Percentiles rank a stretch among this genome's conserved stretches.
Evolutionary conservation across 2,329 filamentous ascomycete species (phyloP).

Genomic region (Calonectria hawksworthii): DNA sequence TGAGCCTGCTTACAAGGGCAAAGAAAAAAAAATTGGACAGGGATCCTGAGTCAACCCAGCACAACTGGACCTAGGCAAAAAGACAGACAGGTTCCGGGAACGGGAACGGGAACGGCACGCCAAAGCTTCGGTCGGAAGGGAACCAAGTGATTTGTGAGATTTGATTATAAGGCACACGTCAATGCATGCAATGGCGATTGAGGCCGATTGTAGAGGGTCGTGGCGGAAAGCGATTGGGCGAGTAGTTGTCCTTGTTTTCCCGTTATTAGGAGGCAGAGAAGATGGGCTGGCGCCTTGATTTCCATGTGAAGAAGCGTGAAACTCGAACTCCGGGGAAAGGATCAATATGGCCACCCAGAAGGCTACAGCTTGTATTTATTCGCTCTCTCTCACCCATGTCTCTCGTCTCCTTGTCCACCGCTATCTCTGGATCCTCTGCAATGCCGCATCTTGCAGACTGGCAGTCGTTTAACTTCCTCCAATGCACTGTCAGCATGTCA

Average conservation of each 20-base stretch:
- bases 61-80: not conserved
- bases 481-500: constrained; percentile 10
- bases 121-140: constrained; percentile 18
- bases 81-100: constrained; percentile 5
- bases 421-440: not conserved
- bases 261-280: not conserved
- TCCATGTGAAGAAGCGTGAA: not conserved
- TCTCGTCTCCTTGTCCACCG: not conserved
- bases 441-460: not conserved
- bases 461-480: not conserved
- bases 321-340: not conserved
- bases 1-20: not conserved
- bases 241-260: not conserved
- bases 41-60: constrained; percentile 1
- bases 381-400: not conserved
- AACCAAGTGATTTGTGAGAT: constrained; percentile 2
- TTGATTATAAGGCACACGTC: not conserved
- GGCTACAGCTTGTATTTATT: not conserved
- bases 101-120: constrained; percentile 11
- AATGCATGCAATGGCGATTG: not conserved
- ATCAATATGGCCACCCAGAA: not conserved
- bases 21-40: constrained; percentile 9
- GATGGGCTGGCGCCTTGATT: not conserved
- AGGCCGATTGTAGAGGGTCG: constrained; percentile 5
- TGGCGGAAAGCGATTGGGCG: not conserved